Evolutionary conservation across 768 basidiomycete species (phyloP), one percentile per base, ranked within the genome.

Genomic region (Boletales sp.): DNA sequence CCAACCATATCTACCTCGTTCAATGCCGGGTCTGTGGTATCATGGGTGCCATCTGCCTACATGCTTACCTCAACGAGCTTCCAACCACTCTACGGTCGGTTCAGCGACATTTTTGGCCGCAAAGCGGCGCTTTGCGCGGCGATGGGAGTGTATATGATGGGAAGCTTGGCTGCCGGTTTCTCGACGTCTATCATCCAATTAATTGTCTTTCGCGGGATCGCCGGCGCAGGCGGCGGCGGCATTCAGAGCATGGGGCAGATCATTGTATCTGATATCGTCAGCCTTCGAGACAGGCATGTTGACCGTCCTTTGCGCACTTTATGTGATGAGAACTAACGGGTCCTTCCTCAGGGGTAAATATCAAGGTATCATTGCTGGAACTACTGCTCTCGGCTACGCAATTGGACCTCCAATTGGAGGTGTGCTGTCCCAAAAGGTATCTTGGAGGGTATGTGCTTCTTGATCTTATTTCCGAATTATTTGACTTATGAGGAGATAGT

Each of bases 31-130:
- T 56, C 62, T 37, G 40, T 65, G 17, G 47, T 51, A 5, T 83
- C 82, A 6, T 89, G 85, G 86, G 84, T 89, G 3, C 86, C 84
- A 0, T 84, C 84, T 0, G 78, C 80, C 0, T 88, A 87, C 58
- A 74, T 90, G 31, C 69, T 87, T 42, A 86, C 84, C 0, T 81
- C 80, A 0, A 63, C 62, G 46, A 57, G 60, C 49, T 63, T 53
- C 32, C 64, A 65, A 36, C 77, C 78, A 3, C 57, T 80, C 1
- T 78, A 83, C 57, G 83, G 82, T 46, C 74, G 81, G 9, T 81
- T 83, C 60, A 82, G 79, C 47, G 82, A 84, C 48, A 84, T 84
- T 9, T 84, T 84, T 52, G 83, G 83, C 40, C 74, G 87, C 19
- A 88, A 88, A 61, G 69, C 70, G 14, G 75, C 78, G 0, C 70